phyloP scores from a whole-genome alignment of 441 rosid species.

The Populus hybrid region DNA sequence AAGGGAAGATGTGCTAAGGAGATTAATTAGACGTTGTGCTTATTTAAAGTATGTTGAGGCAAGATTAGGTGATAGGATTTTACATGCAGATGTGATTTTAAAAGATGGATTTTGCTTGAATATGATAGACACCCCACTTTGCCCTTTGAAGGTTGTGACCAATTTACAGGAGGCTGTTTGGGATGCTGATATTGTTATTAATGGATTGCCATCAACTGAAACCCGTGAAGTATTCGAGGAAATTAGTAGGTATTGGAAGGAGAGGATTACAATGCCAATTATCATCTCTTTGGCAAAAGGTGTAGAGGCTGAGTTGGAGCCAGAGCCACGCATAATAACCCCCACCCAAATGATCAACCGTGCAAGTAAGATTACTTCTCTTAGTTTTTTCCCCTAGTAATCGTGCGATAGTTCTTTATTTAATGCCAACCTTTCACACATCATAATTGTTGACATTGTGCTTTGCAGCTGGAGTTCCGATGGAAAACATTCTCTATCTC shows the following conservation, averaged over 20 bases:
- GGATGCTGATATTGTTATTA: constrained; percentile 96
- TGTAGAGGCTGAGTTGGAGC: constrained; percentile 78
- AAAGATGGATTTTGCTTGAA: constrained; percentile 97
- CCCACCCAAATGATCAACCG: constrained; percentile 91
- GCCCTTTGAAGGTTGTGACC: constrained; percentile 92
- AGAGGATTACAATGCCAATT: constrained; percentile 68
- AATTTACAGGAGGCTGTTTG: constrained; percentile 97
- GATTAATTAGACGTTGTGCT: constrained; percentile 91
- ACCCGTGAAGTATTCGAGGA: constrained; percentile 81
- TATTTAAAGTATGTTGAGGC: constrained; percentile 95
- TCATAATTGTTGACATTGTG: constrained; percentile 4
- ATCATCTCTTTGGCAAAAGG: constrained; percentile 92
- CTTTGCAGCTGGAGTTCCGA: constrained; percentile 65
- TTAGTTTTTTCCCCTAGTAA: background rate
- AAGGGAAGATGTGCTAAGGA: constrained; percentile 86
- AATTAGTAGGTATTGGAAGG: constrained; percentile 83
- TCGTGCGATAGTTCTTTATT: constrained; percentile 3
- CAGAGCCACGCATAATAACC: constrained; percentile 81
- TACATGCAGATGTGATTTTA: constrained; percentile 83
- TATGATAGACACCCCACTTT: constrained; percentile 93
- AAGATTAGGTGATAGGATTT: constrained; percentile 84
- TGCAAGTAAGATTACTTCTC: constrained; percentile 59
- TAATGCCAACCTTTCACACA: background rate
- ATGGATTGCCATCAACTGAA: constrained; percentile 96
- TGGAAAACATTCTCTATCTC: constrained; percentile 84